Conservation (phyloP, 2,329 filamentous ascomycete genomes). For the Lasiodiplodia citricola region DNA sequence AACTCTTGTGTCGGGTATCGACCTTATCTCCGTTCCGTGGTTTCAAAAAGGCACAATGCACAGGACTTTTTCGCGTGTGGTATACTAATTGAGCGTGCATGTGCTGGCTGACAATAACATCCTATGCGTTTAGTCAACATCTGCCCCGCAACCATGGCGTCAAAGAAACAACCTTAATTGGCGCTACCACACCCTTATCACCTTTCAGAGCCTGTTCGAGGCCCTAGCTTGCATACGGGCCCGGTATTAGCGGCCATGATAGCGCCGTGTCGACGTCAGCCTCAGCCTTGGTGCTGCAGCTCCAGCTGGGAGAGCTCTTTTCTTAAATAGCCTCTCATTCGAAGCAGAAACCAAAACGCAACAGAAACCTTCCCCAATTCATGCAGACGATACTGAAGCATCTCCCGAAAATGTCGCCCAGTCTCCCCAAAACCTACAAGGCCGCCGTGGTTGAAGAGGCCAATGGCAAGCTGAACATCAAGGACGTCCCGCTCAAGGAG, state of each 20-base stretch:
- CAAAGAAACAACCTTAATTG: background rate
- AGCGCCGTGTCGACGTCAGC: constrained; percentile 15
- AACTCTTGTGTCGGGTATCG: background rate
- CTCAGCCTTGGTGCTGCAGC: background rate
- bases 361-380: background rate
- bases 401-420: constrained; percentile 32
- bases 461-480: constrained; percentile 60
- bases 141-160: background rate
- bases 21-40: background rate
- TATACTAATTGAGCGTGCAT: background rate
- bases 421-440: constrained; percentile 67
- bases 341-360: too few relatives aligned
- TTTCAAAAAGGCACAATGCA: background rate
- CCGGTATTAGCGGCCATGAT: background rate
- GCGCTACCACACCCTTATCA: background rate
- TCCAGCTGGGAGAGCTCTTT: background rate
- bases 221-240: background rate
- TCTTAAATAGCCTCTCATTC: background rate
- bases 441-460: constrained; percentile 65
- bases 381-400: background rate
- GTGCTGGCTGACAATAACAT: background rate
- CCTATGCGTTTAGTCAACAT: constrained; percentile 1
- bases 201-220: background rate
- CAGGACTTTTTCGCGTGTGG: background rate
- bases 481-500: constrained; percentile 63